Evolutionary conservation across 306 rosid species (phyloP).

Genomic region (Corylus americana): DNA sequence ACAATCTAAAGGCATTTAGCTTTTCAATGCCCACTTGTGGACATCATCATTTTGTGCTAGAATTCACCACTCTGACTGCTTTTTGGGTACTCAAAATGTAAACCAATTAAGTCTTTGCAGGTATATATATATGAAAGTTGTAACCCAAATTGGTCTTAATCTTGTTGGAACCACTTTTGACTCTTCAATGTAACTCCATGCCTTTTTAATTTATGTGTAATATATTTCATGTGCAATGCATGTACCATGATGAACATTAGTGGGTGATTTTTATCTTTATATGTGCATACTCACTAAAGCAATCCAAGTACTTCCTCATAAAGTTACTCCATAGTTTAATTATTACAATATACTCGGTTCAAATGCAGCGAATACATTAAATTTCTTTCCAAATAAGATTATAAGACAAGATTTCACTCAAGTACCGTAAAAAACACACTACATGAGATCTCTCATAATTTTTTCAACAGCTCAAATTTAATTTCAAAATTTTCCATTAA

Average conservation of each 20-base stretch:
- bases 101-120: conserved; percentile 14
- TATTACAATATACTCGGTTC: too few species aligned
- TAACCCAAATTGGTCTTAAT: conserved; percentile 28
- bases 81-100: conserved; percentile 33
- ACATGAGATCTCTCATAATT: too few species aligned
- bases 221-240: neutral
- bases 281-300: neutral
- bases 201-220: neutral
- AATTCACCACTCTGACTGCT: conserved; percentile 46
- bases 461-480: too few species aligned
- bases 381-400: too few species aligned
- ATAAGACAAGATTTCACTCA: too few species aligned
- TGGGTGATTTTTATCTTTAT: neutral
- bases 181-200: neutral
- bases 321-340: neutral
- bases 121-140: neutral
- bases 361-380: too few species aligned
- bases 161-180: conserved; percentile 27
- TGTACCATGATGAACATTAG: neutral
- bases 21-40: conserved; percentile 65
- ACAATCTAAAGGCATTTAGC: conserved; percentile 53
- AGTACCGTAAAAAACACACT: too few species aligned
- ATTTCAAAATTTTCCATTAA: too few species aligned
- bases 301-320: neutral
- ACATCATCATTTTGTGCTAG: conserved; percentile 68